Evolutionary conservation across 768 basidiomycete species (phyloP), one percentile per base, ranked within the genome.

Genomic region (Mycena filopes): DNA sequence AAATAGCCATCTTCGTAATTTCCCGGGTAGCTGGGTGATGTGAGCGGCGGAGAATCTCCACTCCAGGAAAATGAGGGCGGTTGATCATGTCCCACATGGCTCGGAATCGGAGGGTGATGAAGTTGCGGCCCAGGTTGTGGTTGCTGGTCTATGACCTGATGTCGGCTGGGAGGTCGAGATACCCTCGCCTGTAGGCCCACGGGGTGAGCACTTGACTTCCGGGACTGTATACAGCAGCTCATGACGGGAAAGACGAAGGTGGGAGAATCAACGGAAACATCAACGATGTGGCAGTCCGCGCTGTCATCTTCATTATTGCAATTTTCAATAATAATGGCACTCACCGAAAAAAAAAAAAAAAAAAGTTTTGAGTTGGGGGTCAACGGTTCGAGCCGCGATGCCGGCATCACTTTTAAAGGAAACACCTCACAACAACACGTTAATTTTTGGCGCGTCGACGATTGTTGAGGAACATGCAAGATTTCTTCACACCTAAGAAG

Each of bases 171-270:
- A 51, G 61, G 68, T 75, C 75, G 82, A 81, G 55, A 77, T 70
- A 59, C 74, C 73, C 50, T 78, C 70, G 56, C 74, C 66, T 60
- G 78, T 73, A 42, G 70, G 66, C 38, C 73, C 71, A 33, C 67
- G 72, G 11, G 83, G 68, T 50, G 45, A 18, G 45, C 40, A 18
- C 45, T 29, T n/a, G 49, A 26, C 28, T 45, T 61, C 29, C 46
- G 40, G 40, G 63, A 51, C 53, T 85, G 82, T n/a, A 89, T 89
- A 73, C 91, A 93, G 71, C 92, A 92, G 67, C 86, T 82, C 88
- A 90, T 91, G 69, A 66, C 53, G 31, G 64, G 29, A 51, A 26
- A 42, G 36, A 45, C n/a, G 38, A 38, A 49, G 58, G 43, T 41
- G 53, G 43, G 53, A n/a, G n/a, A 55, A 48, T 38, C 16, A 16